phyloP scores from a whole-genome alignment of 148 eudicot species.

The Pharnaceum exiguum region DNA sequence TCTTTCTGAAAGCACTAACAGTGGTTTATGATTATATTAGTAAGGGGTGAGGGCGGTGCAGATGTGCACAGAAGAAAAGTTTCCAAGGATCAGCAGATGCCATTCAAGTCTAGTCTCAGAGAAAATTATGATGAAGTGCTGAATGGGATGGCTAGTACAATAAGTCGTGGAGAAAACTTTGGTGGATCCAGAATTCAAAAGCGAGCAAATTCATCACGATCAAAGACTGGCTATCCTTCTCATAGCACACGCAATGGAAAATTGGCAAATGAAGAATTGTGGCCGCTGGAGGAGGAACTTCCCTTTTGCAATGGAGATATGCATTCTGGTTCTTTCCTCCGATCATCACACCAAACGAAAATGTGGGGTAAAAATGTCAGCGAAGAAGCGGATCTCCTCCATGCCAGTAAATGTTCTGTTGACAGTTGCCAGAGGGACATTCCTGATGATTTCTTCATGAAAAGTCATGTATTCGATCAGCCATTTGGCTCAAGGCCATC shows the following conservation, averaged over 20 bases:
- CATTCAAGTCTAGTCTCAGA: constrained; percentile 8
- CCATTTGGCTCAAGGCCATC: constrained; percentile 17
- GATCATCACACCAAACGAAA: constrained; percentile 9
- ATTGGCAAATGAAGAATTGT: constrained; percentile 4
- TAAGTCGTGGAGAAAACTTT: constrained; percentile 8
- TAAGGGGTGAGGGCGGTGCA: constrained; percentile 12
- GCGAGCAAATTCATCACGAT: constrained; percentile 14
- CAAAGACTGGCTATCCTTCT: constrained; percentile 10
- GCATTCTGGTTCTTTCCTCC: constrained; percentile 3
- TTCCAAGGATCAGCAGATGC: constrained; percentile 13
- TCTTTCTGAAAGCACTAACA: not conserved
- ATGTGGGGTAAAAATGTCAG: constrained; percentile 2
- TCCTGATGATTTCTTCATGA: constrained; percentile 11
- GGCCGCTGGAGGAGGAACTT: constrained; percentile 17
- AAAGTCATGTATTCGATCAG: constrained; percentile 16
- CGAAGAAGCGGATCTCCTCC: constrained; percentile 5
- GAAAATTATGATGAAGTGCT: constrained; percentile 14
- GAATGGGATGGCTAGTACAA: constrained; percentile 7
- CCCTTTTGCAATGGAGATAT: constrained; percentile 5
- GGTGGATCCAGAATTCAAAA: constrained; percentile 6
- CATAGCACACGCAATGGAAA: constrained; percentile 5
- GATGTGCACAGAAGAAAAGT: constrained; percentile 9
- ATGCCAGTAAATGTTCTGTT: constrained; percentile 3
- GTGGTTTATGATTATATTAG: constrained; percentile 13
- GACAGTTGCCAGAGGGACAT: constrained; percentile 10